Conservation (phyloP, 202 grass and related monocot species). For the Carex arenaria region DNA sequence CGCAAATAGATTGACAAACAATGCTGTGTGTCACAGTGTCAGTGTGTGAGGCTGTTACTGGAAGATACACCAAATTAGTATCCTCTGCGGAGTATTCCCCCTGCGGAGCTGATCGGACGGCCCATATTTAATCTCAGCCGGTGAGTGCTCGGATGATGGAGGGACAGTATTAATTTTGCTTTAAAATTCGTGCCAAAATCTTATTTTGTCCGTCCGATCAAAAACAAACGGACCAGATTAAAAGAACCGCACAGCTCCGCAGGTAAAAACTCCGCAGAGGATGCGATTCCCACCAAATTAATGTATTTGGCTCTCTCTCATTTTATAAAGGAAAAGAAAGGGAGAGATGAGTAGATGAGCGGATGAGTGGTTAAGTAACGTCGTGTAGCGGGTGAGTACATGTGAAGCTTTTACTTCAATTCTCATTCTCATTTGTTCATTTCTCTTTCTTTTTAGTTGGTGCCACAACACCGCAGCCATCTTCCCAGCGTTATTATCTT, state of each 20-base stretch:
- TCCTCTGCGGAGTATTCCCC: too few species aligned
- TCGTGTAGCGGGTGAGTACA: neutral
- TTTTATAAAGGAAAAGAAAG: neutral
- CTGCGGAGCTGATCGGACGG: too few species aligned
- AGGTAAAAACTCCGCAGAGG: too few species aligned
- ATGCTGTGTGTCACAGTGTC: too few species aligned
- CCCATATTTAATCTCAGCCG: too few species aligned
- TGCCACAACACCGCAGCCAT: neutral
- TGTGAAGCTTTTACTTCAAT: neutral
- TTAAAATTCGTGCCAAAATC: too few species aligned
- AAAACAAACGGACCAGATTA: too few species aligned
- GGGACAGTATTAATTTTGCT: too few species aligned
- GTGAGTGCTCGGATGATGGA: too few species aligned
- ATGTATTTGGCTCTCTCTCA: neutral
- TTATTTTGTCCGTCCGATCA: too few species aligned
- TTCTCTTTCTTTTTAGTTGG: neutral
- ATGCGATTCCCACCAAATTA: too few species aligned
- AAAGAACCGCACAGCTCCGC: too few species aligned
- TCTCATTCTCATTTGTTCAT: neutral
- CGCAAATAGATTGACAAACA: neutral
- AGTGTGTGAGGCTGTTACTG: neutral
- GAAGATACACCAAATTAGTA: neutral
- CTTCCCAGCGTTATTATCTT: neutral
- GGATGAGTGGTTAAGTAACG: neutral
- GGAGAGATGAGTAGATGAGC: neutral